A percentile compares a stretch with the other conserved stretches of the same genome.
These are phyloP conservation scores for Penicillium robsamsonii DNA, from an alignment of 495 filamentous ascomycete species.

Conservation along the genomic window DNA sequence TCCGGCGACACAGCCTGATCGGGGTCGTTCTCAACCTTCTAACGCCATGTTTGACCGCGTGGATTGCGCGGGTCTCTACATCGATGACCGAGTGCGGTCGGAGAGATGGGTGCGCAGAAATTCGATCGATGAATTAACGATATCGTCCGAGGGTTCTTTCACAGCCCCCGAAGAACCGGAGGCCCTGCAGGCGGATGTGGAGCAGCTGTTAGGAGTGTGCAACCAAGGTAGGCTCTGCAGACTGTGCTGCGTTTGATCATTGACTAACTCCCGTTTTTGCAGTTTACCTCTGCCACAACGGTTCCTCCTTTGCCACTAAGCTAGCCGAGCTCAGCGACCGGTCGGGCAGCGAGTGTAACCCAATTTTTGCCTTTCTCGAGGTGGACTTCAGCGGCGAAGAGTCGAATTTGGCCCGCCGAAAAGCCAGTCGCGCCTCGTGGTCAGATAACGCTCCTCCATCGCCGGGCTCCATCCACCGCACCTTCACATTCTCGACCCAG, in stretches of 20 bases:
- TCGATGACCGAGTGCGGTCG: constrained; percentile 68
- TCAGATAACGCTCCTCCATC: constrained; percentile 35
- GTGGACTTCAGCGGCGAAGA: constrained; percentile 46
- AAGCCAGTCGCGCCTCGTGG: constrained; percentile 40
- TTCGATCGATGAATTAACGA: constrained; percentile 31
- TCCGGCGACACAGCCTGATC: constrained; percentile 15
- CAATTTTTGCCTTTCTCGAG: constrained; percentile 75
- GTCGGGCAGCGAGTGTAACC: constrained; percentile 60
- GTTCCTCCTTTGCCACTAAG: constrained; percentile 66
- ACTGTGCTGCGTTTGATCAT: background rate
- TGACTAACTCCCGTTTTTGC: constrained; percentile 8
- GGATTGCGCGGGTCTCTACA: constrained; percentile 77
- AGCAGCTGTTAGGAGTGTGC: constrained; percentile 50
- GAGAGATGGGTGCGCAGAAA: constrained; percentile 57
- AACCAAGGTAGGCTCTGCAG: constrained; percentile 48
- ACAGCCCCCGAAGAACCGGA: constrained; percentile 47
- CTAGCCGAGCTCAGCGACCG: constrained; percentile 65
- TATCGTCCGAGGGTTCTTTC: constrained; percentile 27
- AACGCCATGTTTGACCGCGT: constrained; percentile 61
- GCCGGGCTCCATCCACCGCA: constrained; percentile 36
- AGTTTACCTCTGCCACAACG: constrained; percentile 75
- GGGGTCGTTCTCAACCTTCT: constrained; percentile 12
- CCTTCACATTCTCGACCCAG: constrained; percentile 46
- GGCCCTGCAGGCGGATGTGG: constrained; percentile 49
- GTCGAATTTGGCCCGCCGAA: constrained; percentile 34